Percentiles rank a stretch among this genome's conserved stretches.
phyloP scores from a whole-genome alignment of 148 eudicot genomes.

The Rhododendron ovatum region DNA sequence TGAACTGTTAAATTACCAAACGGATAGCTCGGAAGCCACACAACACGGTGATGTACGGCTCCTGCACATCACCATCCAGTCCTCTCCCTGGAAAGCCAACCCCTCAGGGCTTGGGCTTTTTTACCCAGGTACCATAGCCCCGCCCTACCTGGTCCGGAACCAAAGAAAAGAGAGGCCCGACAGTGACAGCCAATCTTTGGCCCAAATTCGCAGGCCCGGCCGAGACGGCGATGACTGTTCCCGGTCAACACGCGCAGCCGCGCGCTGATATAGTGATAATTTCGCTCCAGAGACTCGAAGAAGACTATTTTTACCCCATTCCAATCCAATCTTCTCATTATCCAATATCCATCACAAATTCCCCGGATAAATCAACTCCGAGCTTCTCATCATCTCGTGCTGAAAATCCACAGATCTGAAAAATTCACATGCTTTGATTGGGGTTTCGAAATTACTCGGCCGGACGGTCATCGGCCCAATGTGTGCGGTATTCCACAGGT shows the following conservation, averaged over 20 bases:
- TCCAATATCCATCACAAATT: background rate
- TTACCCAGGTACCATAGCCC: background rate
- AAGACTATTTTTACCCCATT: background rate
- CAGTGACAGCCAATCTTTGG: background rate
- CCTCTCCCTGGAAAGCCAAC: background rate
- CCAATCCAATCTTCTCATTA: background rate
- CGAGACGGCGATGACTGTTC: background rate
- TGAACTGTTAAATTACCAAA: too few relatives aligned
- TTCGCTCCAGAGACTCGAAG: background rate
- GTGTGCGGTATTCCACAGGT: background rate
- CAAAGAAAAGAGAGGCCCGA: background rate
- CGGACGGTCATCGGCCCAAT: constrained; percentile 1
- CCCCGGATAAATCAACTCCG: background rate
- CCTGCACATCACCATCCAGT: too few relatives aligned
- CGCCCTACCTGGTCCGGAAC: background rate
- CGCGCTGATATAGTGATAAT: background rate
- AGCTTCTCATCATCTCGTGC: background rate
- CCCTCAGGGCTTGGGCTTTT: background rate
- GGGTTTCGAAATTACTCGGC: background rate
- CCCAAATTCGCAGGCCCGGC: background rate
- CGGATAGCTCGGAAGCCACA: too few relatives aligned
- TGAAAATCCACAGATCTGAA: background rate
- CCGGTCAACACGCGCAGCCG: background rate
- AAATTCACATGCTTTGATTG: background rate
- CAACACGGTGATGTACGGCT: too few relatives aligned